These are phyloP conservation scores for Cyberlindnera maclurae DNA, from an alignment of 805 yeast species.

Conservation along the genomic window DNA sequence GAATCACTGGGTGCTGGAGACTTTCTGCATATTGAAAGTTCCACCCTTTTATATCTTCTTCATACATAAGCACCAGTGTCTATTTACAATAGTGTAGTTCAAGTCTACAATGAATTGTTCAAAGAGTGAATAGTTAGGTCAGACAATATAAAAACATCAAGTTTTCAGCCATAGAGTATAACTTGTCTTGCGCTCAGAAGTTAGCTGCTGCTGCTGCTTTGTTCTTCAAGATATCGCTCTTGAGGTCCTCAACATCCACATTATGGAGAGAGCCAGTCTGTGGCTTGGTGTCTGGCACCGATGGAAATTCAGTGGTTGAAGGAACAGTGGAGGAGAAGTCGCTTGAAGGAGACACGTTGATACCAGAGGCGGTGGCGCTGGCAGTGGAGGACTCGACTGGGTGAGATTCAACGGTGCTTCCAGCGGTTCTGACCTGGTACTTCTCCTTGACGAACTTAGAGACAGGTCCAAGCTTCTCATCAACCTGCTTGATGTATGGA, in stretches of 20 bases:
- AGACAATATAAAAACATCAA: too few relatives aligned
- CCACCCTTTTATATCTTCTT: too few relatives aligned
- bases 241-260: slow-evolving; percentile 26
- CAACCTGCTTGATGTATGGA: slow-evolving; percentile 53
- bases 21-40: too few relatives aligned
- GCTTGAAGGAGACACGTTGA: not conserved
- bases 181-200: slow-evolving; percentile 6
- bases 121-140: too few relatives aligned
- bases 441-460: slow-evolving; percentile 50
- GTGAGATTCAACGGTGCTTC: slow-evolving; percentile 43
- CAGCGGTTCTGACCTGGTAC: slow-evolving; percentile 57
- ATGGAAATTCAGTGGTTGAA: slow-evolving; percentile 24
- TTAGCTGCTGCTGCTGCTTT: slow-evolving; percentile 19
- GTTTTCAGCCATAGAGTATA: too few relatives aligned
- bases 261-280: slow-evolving; percentile 12
- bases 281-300: slow-evolving; percentile 26
- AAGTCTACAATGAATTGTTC: too few relatives aligned
- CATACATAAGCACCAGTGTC: too few relatives aligned
- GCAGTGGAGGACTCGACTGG: slow-evolving; percentile 11
- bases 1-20: not conserved
- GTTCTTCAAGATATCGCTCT: slow-evolving; percentile 26
- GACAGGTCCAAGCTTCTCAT: slow-evolving; percentile 60
- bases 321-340: slow-evolving; percentile 1
- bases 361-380: slow-evolving; percentile 15
- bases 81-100: too few relatives aligned